Conservation (phyloP, 176 grass and related monocot species). For the Oryza meyeriana region DNA sequence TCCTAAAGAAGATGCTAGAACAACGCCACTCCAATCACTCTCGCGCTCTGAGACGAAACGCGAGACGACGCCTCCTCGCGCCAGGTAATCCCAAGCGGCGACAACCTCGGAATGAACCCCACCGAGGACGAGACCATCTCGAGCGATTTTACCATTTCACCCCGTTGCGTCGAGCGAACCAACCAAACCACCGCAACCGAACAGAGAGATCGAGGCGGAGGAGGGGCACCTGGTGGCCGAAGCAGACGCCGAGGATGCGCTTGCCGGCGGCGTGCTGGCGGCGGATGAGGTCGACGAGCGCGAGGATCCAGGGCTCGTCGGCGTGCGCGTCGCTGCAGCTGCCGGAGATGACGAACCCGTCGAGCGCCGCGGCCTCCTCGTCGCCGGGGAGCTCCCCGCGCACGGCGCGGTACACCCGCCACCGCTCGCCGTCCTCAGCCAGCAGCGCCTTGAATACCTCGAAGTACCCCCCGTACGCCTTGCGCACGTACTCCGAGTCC, state of each 20-base stretch:
- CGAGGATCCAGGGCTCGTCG: conserved; percentile 64
- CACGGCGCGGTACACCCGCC: conserved; percentile 61
- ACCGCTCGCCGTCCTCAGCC: conserved; percentile 67
- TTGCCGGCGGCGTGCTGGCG: conserved; percentile 50
- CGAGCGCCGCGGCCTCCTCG: conserved; percentile 39
- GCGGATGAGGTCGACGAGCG: conserved; percentile 57
- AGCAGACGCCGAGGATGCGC: conserved; percentile 89
- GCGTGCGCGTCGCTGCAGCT: conserved; percentile 92
- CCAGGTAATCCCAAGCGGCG: neutral
- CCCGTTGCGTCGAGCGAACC: neutral
- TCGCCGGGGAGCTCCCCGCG: conserved; percentile 56
- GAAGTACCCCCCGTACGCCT: conserved; percentile 81
- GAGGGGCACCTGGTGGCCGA: conserved; percentile 81
- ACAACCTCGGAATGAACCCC: conserved; percentile 5
- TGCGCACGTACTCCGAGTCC: conserved; percentile 81
- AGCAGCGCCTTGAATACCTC: conserved; percentile 65
- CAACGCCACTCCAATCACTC: conserved; percentile 21
- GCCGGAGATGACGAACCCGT: conserved; percentile 72
- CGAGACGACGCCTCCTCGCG: neutral
- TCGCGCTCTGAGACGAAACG: neutral
- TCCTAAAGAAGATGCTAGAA: conserved; percentile 24
- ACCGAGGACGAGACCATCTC: neutral
- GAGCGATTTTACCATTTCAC: neutral
- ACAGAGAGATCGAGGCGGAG: neutral
- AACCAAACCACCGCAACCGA: neutral